phyloP scores from a whole-genome alignment of 1,284 basidiomycete species.

The Fomitopsis betulina region DNA sequence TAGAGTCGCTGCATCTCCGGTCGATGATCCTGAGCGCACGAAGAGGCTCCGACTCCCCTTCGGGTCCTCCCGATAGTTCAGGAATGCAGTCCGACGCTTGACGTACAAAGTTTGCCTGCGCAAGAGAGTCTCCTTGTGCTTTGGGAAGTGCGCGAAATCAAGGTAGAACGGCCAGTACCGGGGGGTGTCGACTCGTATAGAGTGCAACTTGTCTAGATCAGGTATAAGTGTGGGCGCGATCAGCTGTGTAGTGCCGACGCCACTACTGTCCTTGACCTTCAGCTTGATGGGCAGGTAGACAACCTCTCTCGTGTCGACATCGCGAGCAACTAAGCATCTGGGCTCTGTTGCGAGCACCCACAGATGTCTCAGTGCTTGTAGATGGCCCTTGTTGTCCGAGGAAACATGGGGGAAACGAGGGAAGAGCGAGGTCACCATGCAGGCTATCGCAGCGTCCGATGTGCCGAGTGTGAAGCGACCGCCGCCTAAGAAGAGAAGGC shows the following conservation, averaged over 20 bases:
- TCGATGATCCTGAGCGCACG: conserved; percentile 72
- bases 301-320: conserved; percentile 86
- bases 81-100: conserved; percentile 87
- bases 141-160: conserved; percentile 62
- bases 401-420: conserved; percentile 79
- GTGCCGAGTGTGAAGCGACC: conserved; percentile 92
- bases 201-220: conserved; percentile 73
- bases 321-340: conserved; percentile 84
- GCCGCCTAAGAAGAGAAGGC: conserved; percentile 90
- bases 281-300: conserved; percentile 91
- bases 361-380: conserved; percentile 91
- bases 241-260: conserved; percentile 62
- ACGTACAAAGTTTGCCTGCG: conserved; percentile 83
- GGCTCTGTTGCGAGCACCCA: conserved; percentile 97
- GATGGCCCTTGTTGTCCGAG: conserved; percentile 86
- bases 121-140: conserved; percentile 69
- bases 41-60: conserved; percentile 89
- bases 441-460: conserved; percentile 88
- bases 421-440: conserved; percentile 87
- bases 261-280: conserved; percentile 61
- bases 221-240: conserved; percentile 92
- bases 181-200: conserved; percentile 85
- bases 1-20: conserved; percentile 70
- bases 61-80: conserved; percentile 91
- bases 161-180: conserved; percentile 93